Conservation (phyloP, 2,329 filamentous ascomycete species). For the Xenosphaeropsis pyriputrescens region DNA sequence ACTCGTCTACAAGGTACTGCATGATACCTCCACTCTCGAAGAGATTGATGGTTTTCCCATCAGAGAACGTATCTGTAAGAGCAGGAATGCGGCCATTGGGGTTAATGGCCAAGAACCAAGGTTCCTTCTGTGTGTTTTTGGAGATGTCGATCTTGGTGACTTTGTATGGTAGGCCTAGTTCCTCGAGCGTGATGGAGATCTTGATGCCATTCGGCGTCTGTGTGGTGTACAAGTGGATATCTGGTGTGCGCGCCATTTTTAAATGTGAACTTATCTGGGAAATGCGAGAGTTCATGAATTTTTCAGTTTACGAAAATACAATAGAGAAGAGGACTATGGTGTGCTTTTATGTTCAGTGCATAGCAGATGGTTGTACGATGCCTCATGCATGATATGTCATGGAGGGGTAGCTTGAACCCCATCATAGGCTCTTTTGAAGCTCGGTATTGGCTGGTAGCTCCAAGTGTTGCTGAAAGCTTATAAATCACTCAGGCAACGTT, state of each 20-base stretch:
- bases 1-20: conserved; percentile 70
- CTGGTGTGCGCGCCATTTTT: conserved; percentile 24
- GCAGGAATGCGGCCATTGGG: conserved; percentile 88
- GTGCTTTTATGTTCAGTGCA: too few relatives aligned
- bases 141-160: conserved; percentile 54
- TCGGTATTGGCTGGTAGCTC: too few relatives aligned
- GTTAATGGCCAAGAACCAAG: conserved; percentile 84
- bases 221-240: conserved; percentile 35
- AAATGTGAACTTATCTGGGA: conserved; percentile 9
- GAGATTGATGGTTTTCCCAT: conserved; percentile 58
- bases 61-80: conserved; percentile 61
- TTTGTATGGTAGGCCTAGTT: conserved; percentile 73
- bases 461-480: too few relatives aligned
- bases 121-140: conserved; percentile 69
- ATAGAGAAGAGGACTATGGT: background rate
- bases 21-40: conserved; percentile 79
- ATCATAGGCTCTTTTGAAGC: too few relatives aligned
- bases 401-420: too few relatives aligned
- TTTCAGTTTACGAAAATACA: background rate
- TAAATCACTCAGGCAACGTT: too few relatives aligned
- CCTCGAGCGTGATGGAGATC: conserved; percentile 73
- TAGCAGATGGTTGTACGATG: too few relatives aligned
- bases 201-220: conserved; percentile 87
- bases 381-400: too few relatives aligned
- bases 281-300: conserved; percentile 9